A percentile compares a stretch with the other conserved stretches of the same genome.
Evolutionary conservation across 441 rosid genomes (phyloP).

Genomic region (Erysimum cheiri): DNA sequence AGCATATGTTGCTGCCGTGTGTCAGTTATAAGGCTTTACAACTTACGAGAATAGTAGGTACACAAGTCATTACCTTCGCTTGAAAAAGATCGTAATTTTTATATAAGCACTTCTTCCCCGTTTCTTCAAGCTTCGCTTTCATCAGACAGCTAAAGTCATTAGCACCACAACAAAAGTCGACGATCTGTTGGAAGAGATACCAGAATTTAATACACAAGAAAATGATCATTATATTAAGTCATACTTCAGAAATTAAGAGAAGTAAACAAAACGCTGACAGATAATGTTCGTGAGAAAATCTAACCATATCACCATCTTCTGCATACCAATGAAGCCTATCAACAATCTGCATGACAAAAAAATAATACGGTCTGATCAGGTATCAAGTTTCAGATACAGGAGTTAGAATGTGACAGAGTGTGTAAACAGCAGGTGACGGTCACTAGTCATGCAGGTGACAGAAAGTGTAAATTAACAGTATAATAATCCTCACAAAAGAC

Average conservation of each 20-base stretch:
- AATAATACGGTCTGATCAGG: constrained; percentile 29
- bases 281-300: constrained; percentile 32
- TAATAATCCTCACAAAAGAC: constrained; percentile 26
- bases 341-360: constrained; percentile 69
- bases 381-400: constrained; percentile 17
- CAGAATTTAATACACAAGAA: constrained; percentile 31
- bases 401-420: constrained; percentile 17
- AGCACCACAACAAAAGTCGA: constrained; percentile 97
- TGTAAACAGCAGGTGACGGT: background rate
- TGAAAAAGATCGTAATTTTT: constrained; percentile 79
- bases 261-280: constrained; percentile 21
- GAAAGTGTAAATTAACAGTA: constrained; percentile 31
- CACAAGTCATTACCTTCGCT: constrained; percentile 66
- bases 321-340: constrained; percentile 87
- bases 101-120: constrained; percentile 78
- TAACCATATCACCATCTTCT: constrained; percentile 86
- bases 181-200: constrained; percentile 62
- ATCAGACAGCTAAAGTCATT: constrained; percentile 87
- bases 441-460: constrained; percentile 23
- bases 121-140: constrained; percentile 85
- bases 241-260: background rate
- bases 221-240: constrained; percentile 2
- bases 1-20: background rate
- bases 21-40: constrained; percentile 21
- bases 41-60: constrained; percentile 22